Percentiles rank a stretch among this genome's conserved stretches.
These are phyloP conservation scores for Ustilago tritici DNA, from an alignment of 1,284 basidiomycete genomes.

Conservation along the genomic window DNA sequence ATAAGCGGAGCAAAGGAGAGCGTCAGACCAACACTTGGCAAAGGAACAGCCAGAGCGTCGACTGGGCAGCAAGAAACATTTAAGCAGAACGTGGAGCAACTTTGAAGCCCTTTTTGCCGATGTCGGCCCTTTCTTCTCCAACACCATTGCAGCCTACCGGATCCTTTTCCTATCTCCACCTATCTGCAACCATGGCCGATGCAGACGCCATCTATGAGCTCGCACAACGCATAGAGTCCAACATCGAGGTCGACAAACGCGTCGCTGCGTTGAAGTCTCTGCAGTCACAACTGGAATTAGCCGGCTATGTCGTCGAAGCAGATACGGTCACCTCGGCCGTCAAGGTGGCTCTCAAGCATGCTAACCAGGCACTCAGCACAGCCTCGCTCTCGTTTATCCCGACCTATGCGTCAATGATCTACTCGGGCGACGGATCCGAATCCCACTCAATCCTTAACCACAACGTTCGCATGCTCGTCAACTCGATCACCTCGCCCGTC, in stretches of 20 bases:
- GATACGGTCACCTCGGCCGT: slow-evolving; percentile 70
- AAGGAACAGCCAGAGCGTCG: not conserved
- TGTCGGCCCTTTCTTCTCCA: slow-evolving; percentile 3
- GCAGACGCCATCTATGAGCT: slow-evolving; percentile 49
- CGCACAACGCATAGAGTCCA: slow-evolving; percentile 44
- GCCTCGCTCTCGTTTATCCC: slow-evolving; percentile 66
- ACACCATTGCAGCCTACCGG: not conserved
- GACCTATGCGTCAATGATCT: slow-evolving; percentile 54
- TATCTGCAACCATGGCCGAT: slow-evolving; percentile 32
- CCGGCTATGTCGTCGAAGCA: slow-evolving; percentile 50
- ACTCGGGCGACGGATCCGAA: slow-evolving; percentile 30
- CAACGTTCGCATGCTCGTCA: slow-evolving; percentile 66
- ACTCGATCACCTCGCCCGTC: slow-evolving; percentile 79
- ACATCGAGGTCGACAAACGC: slow-evolving; percentile 48
- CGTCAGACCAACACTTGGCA: slow-evolving; percentile 20
- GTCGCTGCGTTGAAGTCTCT: slow-evolving; percentile 39
- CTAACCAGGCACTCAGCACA: slow-evolving; percentile 79
- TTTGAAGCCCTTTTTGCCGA: not conserved
- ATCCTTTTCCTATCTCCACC: not conserved
- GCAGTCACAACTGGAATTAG: slow-evolving; percentile 39
- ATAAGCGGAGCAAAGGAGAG: slow-evolving; percentile 2
- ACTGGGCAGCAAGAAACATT: not conserved
- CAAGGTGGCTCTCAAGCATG: slow-evolving; percentile 80
- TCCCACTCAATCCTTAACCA: slow-evolving; percentile 39
- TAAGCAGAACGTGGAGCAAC: not conserved